phyloP scores from a whole-genome alignment of 2,329 filamentous ascomycete species.

The Ceratocystis huliohia region DNA sequence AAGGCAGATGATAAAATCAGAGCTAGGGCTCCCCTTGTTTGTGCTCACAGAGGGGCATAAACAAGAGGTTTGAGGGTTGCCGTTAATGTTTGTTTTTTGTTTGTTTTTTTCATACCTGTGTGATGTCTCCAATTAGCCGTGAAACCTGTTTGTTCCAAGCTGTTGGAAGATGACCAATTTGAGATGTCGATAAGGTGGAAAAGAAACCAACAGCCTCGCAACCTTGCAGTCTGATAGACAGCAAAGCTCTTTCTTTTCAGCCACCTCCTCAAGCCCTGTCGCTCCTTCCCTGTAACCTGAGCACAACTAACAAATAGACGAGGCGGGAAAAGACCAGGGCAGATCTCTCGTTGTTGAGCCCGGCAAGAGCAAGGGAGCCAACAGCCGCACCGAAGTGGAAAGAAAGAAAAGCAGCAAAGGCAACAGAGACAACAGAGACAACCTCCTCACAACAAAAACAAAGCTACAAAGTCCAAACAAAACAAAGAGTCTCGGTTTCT shows the following conservation, averaged over 20 bases:
- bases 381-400: slow-evolving; percentile 5
- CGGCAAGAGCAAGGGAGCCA: background rate
- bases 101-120: background rate
- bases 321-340: slow-evolving; percentile 3
- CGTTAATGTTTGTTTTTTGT: background rate
- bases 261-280: background rate
- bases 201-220: background rate
- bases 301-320: background rate
- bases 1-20: background rate
- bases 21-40: background rate
- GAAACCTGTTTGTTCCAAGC: too few relatives aligned
- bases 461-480: background rate
- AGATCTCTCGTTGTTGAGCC: background rate
- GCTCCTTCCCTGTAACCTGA: background rate
- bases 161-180: too few relatives aligned
- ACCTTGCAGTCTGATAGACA: background rate
- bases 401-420: background rate
- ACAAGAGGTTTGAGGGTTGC: background rate
- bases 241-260: background rate
- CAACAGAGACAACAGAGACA: slow-evolving; percentile 11
- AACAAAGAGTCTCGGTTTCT: background rate
- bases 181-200: background rate
- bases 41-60: background rate
- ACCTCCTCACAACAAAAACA: background rate
- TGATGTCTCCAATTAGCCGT: too few relatives aligned